These are phyloP conservation scores for Penicillium malachiteum DNA, from an alignment of 495 filamentous ascomycete genomes.

Conservation along the genomic window DNA sequence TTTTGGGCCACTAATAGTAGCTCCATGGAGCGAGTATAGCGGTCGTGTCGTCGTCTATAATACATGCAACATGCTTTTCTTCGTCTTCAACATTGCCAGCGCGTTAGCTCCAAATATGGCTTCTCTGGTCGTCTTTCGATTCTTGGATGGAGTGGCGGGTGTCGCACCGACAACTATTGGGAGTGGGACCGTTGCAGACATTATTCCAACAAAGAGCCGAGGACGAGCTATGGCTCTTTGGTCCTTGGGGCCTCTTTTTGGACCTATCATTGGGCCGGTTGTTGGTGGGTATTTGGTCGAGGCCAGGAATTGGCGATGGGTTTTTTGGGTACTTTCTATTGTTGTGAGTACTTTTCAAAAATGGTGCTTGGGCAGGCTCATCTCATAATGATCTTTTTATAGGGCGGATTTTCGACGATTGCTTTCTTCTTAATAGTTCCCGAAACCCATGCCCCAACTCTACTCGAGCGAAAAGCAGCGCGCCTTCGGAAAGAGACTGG, in stretches of 20 bases:
- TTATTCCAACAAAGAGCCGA: conserved; percentile 65
- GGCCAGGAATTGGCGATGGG: conserved; percentile 83
- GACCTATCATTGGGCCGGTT: conserved; percentile 58
- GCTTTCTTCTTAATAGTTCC: conserved; percentile 54
- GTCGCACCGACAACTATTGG: conserved; percentile 78
- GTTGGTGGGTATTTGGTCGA: conserved; percentile 70
- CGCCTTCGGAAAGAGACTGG: conserved; percentile 68
- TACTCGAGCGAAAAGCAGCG: conserved; percentile 68
- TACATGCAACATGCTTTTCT: conserved; percentile 58
- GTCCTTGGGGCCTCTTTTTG: conserved; percentile 77
- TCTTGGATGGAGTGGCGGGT: conserved; percentile 77
- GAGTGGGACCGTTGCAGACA: conserved; percentile 79
- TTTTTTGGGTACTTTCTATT: conserved; percentile 69
- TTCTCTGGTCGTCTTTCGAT: conserved; percentile 66
- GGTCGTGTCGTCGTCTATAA: conserved; percentile 73
- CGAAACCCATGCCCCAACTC: conserved; percentile 76
- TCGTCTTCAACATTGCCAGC: conserved; percentile 67
- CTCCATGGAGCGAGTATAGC: conserved; percentile 75
- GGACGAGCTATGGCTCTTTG: conserved; percentile 73
- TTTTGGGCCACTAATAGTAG: conserved; percentile 67
- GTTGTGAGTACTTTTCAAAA: conserved; percentile 14
- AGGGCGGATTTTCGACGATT: conserved; percentile 42
- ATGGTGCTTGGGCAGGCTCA: not conserved
- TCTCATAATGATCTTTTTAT: conserved; percentile 63
- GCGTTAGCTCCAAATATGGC: conserved; percentile 63